Base-by-base conservation (phyloP, 1,139 yeast species). In the Pichia sp. region DNA sequence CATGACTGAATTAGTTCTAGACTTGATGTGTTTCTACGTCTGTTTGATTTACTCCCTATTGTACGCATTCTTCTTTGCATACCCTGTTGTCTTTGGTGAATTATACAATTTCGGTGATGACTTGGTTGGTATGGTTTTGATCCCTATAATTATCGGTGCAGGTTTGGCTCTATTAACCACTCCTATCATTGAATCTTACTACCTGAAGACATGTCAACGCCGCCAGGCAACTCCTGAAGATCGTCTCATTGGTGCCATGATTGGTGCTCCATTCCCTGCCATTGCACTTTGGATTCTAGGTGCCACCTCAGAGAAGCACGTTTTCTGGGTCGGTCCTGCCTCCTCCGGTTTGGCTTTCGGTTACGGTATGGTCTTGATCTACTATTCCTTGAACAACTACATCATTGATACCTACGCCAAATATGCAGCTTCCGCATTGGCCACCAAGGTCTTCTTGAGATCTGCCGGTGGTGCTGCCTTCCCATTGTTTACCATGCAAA, bases 261-360 rank as follows among this genome's bases (percentile, higher is more conserved):
- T 90, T 61, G 96, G 97, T 54, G 80, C 95, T 38, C 95, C 96
- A 36, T 87, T 89, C 75, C 90, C 96, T 29, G 92, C 95, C 34
- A 84, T 87, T 67, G 87, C 96, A 0, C 74, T 90, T 56, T 90
- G 90, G 75, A 88, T 90, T 62, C 75, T 90, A 54, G 97, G 97
- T 67, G 96, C 96, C 19, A 90, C 97, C 4, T 83, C 95, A 0
- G 82, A 79, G 64, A 80, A 86, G 61, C 85, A 83, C 62, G 79
- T 90, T 60, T 84, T 89, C 57, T 90, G 97, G 96, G 96, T 90
- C 44, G 97, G 96, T 30, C 97, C 97, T 15, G 95, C 96, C 7
- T 87, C 95, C 30, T 79, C 95, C 1, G 97, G 97, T 59, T 70
- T 90, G 50, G 89, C 95, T 0, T 89, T 89, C 69, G 97, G 97